Base-by-base conservation (phyloP, 2,329 filamentous ascomycete genomes). In the Fusarium nanum region DNA sequence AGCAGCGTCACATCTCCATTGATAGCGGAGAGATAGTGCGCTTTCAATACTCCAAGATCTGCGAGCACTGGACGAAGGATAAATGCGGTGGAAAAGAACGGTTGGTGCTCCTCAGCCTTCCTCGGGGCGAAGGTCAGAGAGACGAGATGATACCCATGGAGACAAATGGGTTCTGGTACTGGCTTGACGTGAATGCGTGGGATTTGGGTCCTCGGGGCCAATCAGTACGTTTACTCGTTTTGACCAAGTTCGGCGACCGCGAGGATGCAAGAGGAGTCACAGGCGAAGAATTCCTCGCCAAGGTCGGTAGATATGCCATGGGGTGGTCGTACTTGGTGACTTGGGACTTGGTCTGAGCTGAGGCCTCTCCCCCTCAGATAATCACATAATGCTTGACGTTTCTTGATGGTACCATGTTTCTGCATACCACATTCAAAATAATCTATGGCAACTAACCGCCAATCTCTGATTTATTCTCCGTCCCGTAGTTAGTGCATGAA, bases 61-160 rank as follows among this genome's bases (percentile, higher is more conserved):
- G 95, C 77, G 87, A 89, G 75, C 95, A 98, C 78, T 97, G 93
- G 93, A 89, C 89, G 45, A 84, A 90, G n/a, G 86, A 90, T 70
- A 86, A 85, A 65, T 86, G 92, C 68, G 92, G 91, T 56, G 91
- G 90, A 1, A 87, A 86, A 64, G 86, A 89, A 46, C 92, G 90
- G 60, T 82, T 94, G 46, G 89, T 95, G 75, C 81, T 96, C 58
- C 81, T 97, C 20, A 85, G 86, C 58, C 86, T 93, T 28, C 84
- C 90, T 27, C 91, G 89, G 1, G 73, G 85, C 6, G 89, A 93
- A 71, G 92, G 92, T 0, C 82, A 87, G 10, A 88, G 90, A 53
- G 87, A 91, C 12, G 89, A 94, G 45, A 85, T 88, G 57, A 81
- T 95, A 3, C 88, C 92, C 0, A 88, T 97, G 57, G 87, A 92